Evolutionary conservation across 2,329 filamentous ascomycete species (phyloP), one percentile per base, ranked within the genome.

Genomic region (Cercospora canescens): DNA sequence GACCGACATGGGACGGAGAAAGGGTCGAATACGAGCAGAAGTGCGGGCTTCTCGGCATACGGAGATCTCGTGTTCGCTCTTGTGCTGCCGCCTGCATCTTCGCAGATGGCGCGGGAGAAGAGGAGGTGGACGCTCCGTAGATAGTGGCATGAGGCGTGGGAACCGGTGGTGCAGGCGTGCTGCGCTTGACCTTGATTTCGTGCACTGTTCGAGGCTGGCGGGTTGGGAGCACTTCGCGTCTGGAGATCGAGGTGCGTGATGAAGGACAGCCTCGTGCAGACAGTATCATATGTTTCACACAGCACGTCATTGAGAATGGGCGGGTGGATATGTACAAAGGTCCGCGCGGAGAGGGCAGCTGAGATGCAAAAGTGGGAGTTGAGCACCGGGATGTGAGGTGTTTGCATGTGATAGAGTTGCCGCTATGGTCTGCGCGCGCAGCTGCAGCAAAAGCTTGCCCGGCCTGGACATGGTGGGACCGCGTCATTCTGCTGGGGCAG

Each of bases 381-480:
- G 52, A 35, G 52, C 28, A 35, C 52, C 28, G 28, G 52, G 28
- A 56, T 56, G 52, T 56, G 52, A 56, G 52, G 52, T 56, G 52
- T 56, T 56, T 56, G 52, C 28, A 34, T 56, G 9, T 56, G 28
- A 55, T 34, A 56, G 52, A 56, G 52, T 56, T 56, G 52, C 28
- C 52, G 32, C 52, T 56, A 56, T 35, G n/a, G 52, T 32, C 52
- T 56, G n/a, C 32, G 41, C 41, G 16, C 12, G 41, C 21, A 18
- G n/a, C 52, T 14, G 52, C 52, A 24, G 28, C 9, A 21, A 56
- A 35, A 56, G 52, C 52, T 55, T 55, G 26, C 28, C 18, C 3
- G n/a, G 48, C 24, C 24, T 7, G 21, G 50, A 16, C 14, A 14
- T 55, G 52, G 52, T 16, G 18, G 28, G 50, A 28, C n/a, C 28